Percentiles rank a stretch among this genome's conserved stretches.
Evolutionary conservation across 495 filamentous ascomycete genomes (phyloP).

Genomic region (Lentithecium fluviatile): DNA sequence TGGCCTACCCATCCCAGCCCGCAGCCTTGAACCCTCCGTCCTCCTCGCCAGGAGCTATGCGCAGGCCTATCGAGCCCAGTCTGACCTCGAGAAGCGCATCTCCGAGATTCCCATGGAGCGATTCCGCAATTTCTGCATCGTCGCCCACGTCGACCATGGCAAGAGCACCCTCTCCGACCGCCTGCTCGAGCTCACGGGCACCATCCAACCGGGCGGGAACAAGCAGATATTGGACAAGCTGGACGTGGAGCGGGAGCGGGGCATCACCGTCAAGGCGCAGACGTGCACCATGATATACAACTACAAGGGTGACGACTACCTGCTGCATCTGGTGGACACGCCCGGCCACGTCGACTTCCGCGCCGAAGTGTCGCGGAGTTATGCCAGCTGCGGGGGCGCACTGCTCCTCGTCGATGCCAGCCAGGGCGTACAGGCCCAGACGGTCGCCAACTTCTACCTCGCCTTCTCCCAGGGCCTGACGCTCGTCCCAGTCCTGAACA

Average conservation of each 20-base stretch:
- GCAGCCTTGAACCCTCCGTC: conserved; percentile 45
- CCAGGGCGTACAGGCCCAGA: conserved; percentile 91
- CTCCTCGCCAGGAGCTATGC: conserved; percentile 44
- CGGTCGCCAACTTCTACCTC: conserved; percentile 96
- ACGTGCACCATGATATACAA: conserved; percentile 98
- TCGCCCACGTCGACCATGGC: conserved; percentile 98
- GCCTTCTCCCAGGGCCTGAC: conserved; percentile 87
- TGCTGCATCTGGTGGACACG: conserved; percentile 93
- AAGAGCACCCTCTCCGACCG: conserved; percentile 93
- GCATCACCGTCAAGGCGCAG: conserved; percentile 98
- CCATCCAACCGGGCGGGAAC: conserved; percentile 80
- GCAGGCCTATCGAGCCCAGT: conserved; percentile 43
- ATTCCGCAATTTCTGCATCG: conserved; percentile 96
- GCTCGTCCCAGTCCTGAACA: conserved; percentile 92
- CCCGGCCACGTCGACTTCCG: conserved; percentile 98
- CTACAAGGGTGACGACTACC: conserved; percentile 78
- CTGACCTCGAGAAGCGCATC: conserved; percentile 77
- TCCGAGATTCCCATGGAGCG: conserved; percentile 83
- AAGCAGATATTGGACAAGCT: conserved; percentile 97
- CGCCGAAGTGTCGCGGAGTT: conserved; percentile 90
- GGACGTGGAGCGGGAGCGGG: conserved; percentile 91
- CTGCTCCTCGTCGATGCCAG: conserved; percentile 89
- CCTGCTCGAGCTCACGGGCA: conserved; percentile 90
- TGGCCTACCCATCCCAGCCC: conserved; percentile 10
- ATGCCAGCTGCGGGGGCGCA: conserved; percentile 92